Evolutionary conservation across 306 rosid species (phyloP).

Genomic region (Trichosanthes truncata): DNA sequence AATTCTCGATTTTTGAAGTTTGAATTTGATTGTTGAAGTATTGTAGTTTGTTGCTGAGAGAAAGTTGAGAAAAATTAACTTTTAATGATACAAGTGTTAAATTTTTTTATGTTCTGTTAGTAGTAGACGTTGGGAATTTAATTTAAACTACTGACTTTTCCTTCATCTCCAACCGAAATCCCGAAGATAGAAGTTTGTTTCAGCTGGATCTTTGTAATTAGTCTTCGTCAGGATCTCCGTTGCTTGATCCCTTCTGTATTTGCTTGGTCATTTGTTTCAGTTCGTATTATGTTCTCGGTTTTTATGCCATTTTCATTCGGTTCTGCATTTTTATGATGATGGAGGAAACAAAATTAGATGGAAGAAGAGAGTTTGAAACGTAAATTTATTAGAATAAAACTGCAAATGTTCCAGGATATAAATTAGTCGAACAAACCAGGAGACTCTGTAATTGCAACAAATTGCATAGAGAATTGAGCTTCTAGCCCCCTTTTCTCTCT

Average conservation of each 20-base stretch:
- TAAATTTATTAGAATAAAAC: not conserved
- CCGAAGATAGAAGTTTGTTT: not conserved
- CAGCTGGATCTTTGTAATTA: constrained; percentile 5
- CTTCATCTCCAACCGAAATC: not conserved
- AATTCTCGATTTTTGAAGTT: not conserved
- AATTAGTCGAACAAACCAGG: not conserved
- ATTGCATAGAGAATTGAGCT: not conserved
- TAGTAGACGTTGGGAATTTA: not conserved
- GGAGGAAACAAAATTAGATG: not conserved
- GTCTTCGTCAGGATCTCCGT: not conserved
- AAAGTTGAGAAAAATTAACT: not conserved
- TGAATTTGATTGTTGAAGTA: constrained; percentile 3
- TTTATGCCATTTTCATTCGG: not conserved
- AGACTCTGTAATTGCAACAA: not conserved
- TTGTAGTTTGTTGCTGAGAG: not conserved
- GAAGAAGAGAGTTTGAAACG: not conserved
- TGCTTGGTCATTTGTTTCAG: not conserved
- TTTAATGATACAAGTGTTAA: not conserved
- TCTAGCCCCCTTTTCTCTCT: not conserved
- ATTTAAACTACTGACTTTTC: not conserved
- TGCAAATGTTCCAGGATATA: not conserved
- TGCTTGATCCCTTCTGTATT: not conserved
- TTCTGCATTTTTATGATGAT: not conserved
- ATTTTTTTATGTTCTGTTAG: not conserved
- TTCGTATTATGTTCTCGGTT: not conserved